Conservation (phyloP, 2,329 filamentous ascomycete genomes). For the Aspergillus unguis region DNA sequence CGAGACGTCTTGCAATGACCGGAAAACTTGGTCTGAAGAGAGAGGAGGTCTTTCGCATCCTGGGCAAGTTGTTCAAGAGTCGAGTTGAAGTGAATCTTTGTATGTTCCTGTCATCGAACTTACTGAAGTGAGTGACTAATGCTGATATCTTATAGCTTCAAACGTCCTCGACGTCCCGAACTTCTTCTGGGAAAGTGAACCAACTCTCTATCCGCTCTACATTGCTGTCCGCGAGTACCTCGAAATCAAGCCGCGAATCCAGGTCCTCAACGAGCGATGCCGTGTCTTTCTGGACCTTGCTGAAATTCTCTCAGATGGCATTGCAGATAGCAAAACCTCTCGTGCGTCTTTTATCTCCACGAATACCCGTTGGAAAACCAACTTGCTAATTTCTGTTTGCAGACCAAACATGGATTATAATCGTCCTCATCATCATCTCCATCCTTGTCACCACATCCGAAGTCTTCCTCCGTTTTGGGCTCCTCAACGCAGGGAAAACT, state of each 20-base stretch:
- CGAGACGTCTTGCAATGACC: conserved; percentile 81
- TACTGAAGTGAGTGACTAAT: conserved; percentile 14
- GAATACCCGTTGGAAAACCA: not conserved
- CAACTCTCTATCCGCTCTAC: conserved; percentile 91
- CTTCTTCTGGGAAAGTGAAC: conserved; percentile 98
- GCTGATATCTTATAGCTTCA: conserved; percentile 54
- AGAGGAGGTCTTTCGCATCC: conserved; percentile 85
- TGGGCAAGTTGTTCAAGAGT: conserved; percentile 87
- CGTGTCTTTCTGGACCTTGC: conserved; percentile 94
- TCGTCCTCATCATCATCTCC: conserved; percentile 83
- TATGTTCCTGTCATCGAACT: conserved; percentile 49
- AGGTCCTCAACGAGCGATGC: conserved; percentile 95
- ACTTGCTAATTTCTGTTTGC: not conserved
- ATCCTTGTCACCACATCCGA: conserved; percentile 90
- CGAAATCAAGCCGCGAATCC: conserved; percentile 92
- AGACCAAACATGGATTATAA: conserved; percentile 95
- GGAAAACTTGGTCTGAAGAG: conserved; percentile 88
- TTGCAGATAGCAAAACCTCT: conserved; percentile 93
- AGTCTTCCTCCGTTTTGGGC: conserved; percentile 79
- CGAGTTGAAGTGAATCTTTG: conserved; percentile 96
- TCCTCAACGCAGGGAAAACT: conserved; percentile 51
- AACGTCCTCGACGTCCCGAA: conserved; percentile 95
- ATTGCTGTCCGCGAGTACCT: conserved; percentile 93
- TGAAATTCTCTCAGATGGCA: conserved; percentile 87
- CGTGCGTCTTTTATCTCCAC: conserved; percentile 36